Evolutionary conservation across 2,329 filamentous ascomycete genomes (phyloP).

Genomic region (Ophiostoma sp.): DNA sequence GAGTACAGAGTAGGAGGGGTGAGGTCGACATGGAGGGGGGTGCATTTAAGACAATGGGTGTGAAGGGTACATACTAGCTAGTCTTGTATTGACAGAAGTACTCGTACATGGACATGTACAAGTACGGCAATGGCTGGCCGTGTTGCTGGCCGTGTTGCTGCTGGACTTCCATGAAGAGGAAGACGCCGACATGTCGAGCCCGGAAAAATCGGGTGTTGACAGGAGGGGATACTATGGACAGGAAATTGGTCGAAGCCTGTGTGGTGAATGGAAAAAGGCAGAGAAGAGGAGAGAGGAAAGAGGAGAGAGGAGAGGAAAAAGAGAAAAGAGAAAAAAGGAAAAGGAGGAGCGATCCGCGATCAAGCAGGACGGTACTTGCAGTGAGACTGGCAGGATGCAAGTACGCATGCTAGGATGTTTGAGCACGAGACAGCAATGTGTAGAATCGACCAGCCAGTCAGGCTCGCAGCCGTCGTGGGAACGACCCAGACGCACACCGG

Average conservation of each 20-base stretch:
- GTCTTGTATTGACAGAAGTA: not conserved
- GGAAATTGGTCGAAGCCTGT: not conserved
- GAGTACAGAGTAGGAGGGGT: not conserved
- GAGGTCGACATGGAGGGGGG: not conserved
- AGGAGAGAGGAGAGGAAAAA: not conserved
- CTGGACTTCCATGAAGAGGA: not conserved
- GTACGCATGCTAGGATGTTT: too few species aligned
- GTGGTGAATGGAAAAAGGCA: not conserved
- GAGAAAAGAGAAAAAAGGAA: too few species aligned
- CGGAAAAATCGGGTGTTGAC: not conserved
- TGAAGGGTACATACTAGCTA: not conserved
- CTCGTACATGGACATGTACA: not conserved
- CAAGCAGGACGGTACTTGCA: too few species aligned
- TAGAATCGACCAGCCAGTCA: too few species aligned
- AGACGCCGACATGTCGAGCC: not conserved
- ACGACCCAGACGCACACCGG: too few species aligned
- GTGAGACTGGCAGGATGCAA: too few species aligned
- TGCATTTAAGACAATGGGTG: not conserved
- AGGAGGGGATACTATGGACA: not conserved
- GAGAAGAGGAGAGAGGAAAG: not conserved
- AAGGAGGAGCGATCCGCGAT: too few species aligned
- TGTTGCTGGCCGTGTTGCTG: not conserved
- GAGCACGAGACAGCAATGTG: too few species aligned
- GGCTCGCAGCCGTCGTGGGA: too few species aligned
- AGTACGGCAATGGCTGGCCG: not conserved